Conservation (phyloP, 345 rosid genomes). For the Trapa incisa region DNA sequence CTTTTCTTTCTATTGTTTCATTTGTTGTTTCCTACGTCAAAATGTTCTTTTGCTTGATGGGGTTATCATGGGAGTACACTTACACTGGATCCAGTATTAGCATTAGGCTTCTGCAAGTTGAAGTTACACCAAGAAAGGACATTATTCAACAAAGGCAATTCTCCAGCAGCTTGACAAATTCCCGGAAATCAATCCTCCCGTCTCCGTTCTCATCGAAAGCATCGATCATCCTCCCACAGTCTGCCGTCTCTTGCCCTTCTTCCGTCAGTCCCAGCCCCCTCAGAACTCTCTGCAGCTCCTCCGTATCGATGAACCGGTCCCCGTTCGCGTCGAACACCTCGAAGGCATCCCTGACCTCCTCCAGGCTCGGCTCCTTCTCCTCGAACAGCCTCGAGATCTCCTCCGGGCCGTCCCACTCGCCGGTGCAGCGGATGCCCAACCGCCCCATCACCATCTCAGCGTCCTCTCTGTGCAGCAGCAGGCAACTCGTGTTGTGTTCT, state of each 20-base stretch:
- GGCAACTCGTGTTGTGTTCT: neutral
- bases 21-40: neutral
- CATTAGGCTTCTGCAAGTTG: too few species aligned
- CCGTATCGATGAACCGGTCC: conserved; percentile 65
- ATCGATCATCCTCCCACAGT: conserved; percentile 55
- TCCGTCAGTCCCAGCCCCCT: conserved; percentile 29
- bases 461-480: conserved; percentile 28
- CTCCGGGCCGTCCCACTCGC: conserved; percentile 25
- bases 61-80: neutral
- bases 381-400: conserved; percentile 49
- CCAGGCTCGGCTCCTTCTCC: conserved; percentile 69
- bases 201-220: conserved; percentile 45
- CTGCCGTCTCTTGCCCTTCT: conserved; percentile 31
- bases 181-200: conserved; percentile 53
- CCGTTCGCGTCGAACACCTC: conserved; percentile 64
- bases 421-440: conserved; percentile 34
- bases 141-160: conserved; percentile 28
- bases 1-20: neutral
- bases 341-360: conserved; percentile 66
- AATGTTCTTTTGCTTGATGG: neutral
- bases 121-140: too few species aligned
- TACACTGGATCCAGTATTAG: too few species aligned
- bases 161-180: conserved; percentile 69
- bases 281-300: conserved; percentile 62
- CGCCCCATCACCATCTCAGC: conserved; percentile 53